phyloP scores from a whole-genome alignment of 176 grass and related monocot species.

The Sorghum bicolor region Sorghum_bicolor_NCBIv3 NC_012875.2:54070001-54070500 shows the following conservation, averaged over 20 bases:
- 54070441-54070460: constrained; percentile 81
- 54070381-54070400: constrained; percentile 91
- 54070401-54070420: constrained; percentile 89
- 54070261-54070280: neutral
- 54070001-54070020: neutral
- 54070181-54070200: constrained; percentile 57
- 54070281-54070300: neutral
- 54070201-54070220: constrained; percentile 79
- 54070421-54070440: constrained; percentile 82
- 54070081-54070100: neutral
- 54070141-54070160: constrained; percentile 81
- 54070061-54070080: neutral
- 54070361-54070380: constrained; percentile 77
- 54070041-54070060: neutral
- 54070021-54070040: neutral
- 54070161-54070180: constrained; percentile 75
- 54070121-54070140: constrained; percentile 84
- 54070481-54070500: constrained; percentile 72
- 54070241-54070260: constrained; percentile 94
- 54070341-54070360: constrained; percentile 50
- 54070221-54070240: constrained; percentile 85
- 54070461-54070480: constrained; percentile 82
- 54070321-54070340: neutral
- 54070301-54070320: neutral
- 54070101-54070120: constrained; percentile 48